These are phyloP conservation scores for Straminergon stramineum DNA, from an alignment of 225 moss, liverwort and hornwort species.

Conservation along the genomic window DNA sequence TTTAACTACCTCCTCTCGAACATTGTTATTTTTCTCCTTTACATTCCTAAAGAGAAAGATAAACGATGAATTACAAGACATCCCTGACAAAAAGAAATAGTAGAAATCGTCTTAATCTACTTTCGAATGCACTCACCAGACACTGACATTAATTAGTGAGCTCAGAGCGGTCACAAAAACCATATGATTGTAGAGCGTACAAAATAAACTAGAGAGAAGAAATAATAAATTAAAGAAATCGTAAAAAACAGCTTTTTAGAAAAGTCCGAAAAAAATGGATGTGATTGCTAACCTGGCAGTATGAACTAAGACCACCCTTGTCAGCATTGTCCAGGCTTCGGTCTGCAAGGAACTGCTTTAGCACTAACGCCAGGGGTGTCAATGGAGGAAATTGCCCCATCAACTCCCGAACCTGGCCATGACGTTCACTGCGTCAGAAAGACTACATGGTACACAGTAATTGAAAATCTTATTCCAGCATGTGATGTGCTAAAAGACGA, in stretches of 20 bases:
- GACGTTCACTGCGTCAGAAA: background rate
- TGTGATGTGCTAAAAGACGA: background rate
- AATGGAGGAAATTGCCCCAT: conserved; percentile 82
- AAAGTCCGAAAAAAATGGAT: background rate
- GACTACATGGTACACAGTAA: background rate
- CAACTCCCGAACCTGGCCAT: conserved; percentile 74
- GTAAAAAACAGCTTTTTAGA: background rate
- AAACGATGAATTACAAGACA: background rate
- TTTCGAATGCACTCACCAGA: background rate
- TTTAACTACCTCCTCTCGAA: background rate
- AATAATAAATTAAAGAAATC: background rate
- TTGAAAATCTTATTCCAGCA: background rate
- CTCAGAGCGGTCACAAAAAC: background rate
- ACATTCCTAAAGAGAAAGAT: background rate
- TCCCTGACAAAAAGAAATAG: background rate
- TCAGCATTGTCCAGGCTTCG: conserved; percentile 86
- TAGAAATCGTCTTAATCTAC: background rate
- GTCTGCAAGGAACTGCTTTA: conserved; percentile 87
- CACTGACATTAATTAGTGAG: background rate
- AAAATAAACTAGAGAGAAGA: background rate
- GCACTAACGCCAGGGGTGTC: conserved; percentile 69
- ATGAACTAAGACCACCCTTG: conserved; percentile 81
- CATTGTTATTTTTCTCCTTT: background rate
- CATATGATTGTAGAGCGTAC: background rate
- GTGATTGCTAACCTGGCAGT: conserved; percentile 59